These are phyloP conservation scores for Colletotrichum karsti DNA, from an alignment of 2,329 filamentous ascomycete species.

Conservation along the genomic window DNA sequence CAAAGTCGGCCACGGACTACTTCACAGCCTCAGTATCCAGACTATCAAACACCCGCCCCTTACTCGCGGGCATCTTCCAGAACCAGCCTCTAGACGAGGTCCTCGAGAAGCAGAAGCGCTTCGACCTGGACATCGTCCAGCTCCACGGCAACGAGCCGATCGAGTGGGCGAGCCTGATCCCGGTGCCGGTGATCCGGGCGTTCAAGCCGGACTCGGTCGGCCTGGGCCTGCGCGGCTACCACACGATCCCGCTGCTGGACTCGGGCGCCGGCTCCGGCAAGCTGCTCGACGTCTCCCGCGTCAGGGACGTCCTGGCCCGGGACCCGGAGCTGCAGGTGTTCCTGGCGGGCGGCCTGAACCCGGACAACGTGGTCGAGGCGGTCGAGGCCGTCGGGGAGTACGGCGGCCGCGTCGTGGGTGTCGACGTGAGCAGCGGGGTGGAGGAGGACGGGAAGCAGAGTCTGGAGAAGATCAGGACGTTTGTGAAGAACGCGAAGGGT, in stretches of 20 bases:
- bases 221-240: constrained; percentile 79
- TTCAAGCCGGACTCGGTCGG: constrained; percentile 83
- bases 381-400: constrained; percentile 69
- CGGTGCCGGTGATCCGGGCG: constrained; percentile 88
- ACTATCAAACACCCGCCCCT: constrained; percentile 66
- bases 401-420: constrained; percentile 74
- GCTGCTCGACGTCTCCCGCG: constrained; percentile 75
- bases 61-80: constrained; percentile 93
- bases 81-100: constrained; percentile 88
- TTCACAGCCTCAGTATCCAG: constrained; percentile 67
- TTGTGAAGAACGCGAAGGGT: constrained; percentile 78
- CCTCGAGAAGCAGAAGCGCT: constrained; percentile 77
- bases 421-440: constrained; percentile 95
- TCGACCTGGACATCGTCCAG: constrained; percentile 88
- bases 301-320: constrained; percentile 70
- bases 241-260: constrained; percentile 85
- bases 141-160: constrained; percentile 91
- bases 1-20: constrained; percentile 65
- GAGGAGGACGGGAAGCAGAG: constrained; percentile 86
- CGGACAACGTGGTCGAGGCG: constrained; percentile 77
- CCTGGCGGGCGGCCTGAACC: constrained; percentile 84
- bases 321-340: constrained; percentile 79
- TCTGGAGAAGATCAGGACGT: constrained; percentile 80
- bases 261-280: constrained; percentile 87
- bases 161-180: constrained; percentile 90